Evolutionary conservation across 2,329 filamentous ascomycete genomes (phyloP).

Genomic region (Lasiodiplodia gonubiensis): DNA sequence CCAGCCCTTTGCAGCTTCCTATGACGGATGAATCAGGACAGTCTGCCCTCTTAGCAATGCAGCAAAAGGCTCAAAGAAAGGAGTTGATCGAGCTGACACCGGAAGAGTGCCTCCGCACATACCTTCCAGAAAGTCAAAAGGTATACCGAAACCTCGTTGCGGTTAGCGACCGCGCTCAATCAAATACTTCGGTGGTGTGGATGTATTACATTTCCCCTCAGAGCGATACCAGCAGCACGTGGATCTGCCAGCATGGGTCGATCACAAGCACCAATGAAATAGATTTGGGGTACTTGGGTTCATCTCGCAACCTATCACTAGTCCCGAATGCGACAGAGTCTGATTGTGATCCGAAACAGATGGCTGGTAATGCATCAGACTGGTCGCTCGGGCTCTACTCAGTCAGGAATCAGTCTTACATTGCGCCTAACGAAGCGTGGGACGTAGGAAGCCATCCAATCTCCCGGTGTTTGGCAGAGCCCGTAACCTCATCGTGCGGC

Average conservation of each 20-base stretch:
- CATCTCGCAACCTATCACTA: too few relatives aligned
- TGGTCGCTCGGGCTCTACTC: not conserved
- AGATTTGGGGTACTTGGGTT: too few relatives aligned
- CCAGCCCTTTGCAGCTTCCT: too few relatives aligned
- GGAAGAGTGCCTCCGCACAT: not conserved
- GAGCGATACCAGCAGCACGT: too few relatives aligned
- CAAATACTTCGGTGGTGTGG: not conserved
- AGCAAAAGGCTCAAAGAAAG: not conserved
- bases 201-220: not conserved
- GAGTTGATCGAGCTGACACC: not conserved
- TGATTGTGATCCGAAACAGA: too few relatives aligned
- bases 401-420: not conserved
- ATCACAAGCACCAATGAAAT: too few relatives aligned
- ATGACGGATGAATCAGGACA: not conserved
- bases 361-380: not conserved
- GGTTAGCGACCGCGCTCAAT: not conserved
- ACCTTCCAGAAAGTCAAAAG: not conserved
- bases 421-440: not conserved
- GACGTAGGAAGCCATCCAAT: not conserved
- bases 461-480: not conserved
- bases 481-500: not conserved
- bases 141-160: not conserved
- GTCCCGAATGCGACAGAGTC: too few relatives aligned
- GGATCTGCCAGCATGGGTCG: too few relatives aligned
- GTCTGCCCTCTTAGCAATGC: not conserved